Conservation (phyloP, 2,329 filamentous ascomycete species). For the Bipolaris sorokiniana region DNA sequence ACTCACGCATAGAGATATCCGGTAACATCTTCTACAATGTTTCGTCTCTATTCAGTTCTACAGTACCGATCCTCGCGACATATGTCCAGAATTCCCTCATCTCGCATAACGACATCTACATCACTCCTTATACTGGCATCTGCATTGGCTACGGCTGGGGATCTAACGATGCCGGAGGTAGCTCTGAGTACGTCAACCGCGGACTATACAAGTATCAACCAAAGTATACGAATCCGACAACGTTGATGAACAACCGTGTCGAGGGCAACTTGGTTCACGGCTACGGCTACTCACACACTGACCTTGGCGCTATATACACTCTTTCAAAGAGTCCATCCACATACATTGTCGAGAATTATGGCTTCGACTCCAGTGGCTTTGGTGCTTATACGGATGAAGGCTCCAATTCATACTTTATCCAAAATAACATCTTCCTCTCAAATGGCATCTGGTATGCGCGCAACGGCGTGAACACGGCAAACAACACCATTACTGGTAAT, state of each 20-base stretch:
- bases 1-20: conserved; percentile 18
- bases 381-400: conserved; percentile 23
- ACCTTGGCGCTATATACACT: conserved; percentile 21
- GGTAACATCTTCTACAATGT: conserved; percentile 26
- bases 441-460: conserved; percentile 18
- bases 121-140: conserved; percentile 23
- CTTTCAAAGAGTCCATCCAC: conserved; percentile 20
- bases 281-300: conserved; percentile 22
- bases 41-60: conserved; percentile 21
- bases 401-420: conserved; percentile 17
- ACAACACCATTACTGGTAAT: conserved; percentile 19
- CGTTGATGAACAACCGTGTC: conserved; percentile 16
- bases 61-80: conserved; percentile 19
- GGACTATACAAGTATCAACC: conserved; percentile 24
- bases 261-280: conserved; percentile 19
- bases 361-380: conserved; percentile 18
- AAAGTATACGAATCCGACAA: conserved; percentile 20
- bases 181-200: conserved; percentile 21
- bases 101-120: conserved; percentile 22
- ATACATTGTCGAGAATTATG: conserved; percentile 19
- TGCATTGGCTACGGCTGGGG: conserved; percentile 20
- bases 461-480: conserved; percentile 22
- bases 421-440: conserved; percentile 17
- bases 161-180: conserved; percentile 21
- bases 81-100: conserved; percentile 21